Evolutionary conservation across 805 yeast species (phyloP).

Genomic region (Naumovozyma dairenensis): DNA sequence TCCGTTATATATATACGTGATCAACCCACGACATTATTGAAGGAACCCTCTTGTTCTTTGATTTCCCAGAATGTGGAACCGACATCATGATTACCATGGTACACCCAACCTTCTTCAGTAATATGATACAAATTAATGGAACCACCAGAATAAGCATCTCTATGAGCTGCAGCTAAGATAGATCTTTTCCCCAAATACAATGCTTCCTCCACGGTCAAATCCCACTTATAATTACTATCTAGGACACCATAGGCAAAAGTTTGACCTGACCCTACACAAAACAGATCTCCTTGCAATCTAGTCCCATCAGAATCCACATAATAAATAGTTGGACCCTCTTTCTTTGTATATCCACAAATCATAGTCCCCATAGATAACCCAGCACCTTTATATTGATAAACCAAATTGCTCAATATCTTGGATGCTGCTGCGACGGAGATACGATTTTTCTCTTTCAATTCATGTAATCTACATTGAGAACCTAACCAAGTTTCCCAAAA

Average conservation of each 20-base stretch:
- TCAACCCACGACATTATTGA: slow-evolving; percentile 58
- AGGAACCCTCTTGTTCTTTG: slow-evolving; percentile 79
- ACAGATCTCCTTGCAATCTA: slow-evolving; percentile 84
- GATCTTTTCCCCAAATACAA: slow-evolving; percentile 89
- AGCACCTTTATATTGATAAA: slow-evolving; percentile 90
- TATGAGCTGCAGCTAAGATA: slow-evolving; percentile 93
- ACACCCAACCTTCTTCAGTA: slow-evolving; percentile 88
- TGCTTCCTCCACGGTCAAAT: slow-evolving; percentile 85
- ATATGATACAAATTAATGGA: slow-evolving; percentile 89
- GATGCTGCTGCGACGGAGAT: slow-evolving; percentile 96
- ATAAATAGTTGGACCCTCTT: slow-evolving; percentile 91
- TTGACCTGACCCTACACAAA: slow-evolving; percentile 98
- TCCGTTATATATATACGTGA: too few relatives aligned
- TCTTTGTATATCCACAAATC: slow-evolving; percentile 94
- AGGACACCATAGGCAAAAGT: slow-evolving; percentile 98
- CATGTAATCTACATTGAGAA: slow-evolving; percentile 89
- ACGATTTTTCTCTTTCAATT: slow-evolving; percentile 86
- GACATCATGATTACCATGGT: slow-evolving; percentile 91
- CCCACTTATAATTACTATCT: slow-evolving; percentile 89
- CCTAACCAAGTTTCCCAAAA: slow-evolving; percentile 99
- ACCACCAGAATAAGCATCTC: slow-evolving; percentile 98
- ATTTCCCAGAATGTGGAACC: slow-evolving; percentile 87
- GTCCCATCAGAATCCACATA: slow-evolving; percentile 98
- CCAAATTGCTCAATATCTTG: slow-evolving; percentile 81
- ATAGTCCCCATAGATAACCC: slow-evolving; percentile 99